Conservation (phyloP, 306 rosid genomes). For the Trifolium repens region DNA sequence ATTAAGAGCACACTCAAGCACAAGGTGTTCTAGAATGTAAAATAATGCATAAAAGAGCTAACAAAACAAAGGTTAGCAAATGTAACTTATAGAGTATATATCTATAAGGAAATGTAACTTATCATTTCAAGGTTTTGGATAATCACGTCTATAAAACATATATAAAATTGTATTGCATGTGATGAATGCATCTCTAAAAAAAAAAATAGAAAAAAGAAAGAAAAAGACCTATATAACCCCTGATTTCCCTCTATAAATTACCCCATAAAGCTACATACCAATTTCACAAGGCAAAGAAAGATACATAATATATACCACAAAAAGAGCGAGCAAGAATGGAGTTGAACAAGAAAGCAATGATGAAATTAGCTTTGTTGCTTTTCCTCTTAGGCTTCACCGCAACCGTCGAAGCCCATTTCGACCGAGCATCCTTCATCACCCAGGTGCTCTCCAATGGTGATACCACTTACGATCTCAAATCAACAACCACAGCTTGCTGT, state of each 20-base stretch:
- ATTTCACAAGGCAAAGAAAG: neutral
- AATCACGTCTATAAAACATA: no score
- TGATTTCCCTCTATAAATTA: neutral
- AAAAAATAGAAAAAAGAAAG: no score
- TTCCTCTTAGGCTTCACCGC: constrained; percentile 5
- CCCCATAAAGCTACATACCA: neutral
- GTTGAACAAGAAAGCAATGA: neutral
- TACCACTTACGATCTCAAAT: neutral
- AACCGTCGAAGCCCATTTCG: constrained; percentile 27
- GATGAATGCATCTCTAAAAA: no score
- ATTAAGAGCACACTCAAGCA: no score
- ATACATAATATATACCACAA: neutral
- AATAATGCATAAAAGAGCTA: no score
- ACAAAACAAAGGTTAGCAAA: no score
- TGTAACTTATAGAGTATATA: no score
- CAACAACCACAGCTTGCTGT: constrained; percentile 22
- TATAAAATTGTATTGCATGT: no score
- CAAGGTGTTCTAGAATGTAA: no score
- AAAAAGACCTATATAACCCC: no score
- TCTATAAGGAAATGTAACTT: no score
- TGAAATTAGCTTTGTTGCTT: neutral
- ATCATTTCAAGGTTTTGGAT: no score
- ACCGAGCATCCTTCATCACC: constrained; percentile 5
- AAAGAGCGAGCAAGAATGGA: neutral
- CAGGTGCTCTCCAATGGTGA: constrained; percentile 1